Percentiles rank a stretch among this genome's conserved stretches.
Evolutionary conservation across 202 grass and related monocot species (phyloP).

Genomic region (Miscanthus sacchariflorus): DNA sequence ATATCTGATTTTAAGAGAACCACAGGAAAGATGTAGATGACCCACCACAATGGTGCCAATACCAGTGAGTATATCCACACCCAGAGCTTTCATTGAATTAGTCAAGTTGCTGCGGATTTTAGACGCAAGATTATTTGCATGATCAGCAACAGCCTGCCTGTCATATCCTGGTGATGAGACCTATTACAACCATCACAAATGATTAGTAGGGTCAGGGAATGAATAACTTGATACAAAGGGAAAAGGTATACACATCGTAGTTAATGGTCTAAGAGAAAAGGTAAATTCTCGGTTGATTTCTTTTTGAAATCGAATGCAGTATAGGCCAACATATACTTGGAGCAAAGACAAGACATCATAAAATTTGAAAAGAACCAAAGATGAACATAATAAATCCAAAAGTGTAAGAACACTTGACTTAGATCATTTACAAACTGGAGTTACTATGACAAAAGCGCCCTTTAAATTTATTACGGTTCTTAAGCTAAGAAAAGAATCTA

Average conservation of each 20-base stretch:
- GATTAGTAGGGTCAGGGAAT: slow-evolving; percentile 26
- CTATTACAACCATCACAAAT: slow-evolving; percentile 48
- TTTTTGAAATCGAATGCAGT: background rate
- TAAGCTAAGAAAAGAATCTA: too few species aligned
- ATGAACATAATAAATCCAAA: slow-evolving; percentile 27
- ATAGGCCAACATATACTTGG: background rate
- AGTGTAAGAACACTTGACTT: slow-evolving; percentile 6
- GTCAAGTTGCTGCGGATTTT: slow-evolving; percentile 94
- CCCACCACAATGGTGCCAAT: slow-evolving; percentile 82
- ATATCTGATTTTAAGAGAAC: background rate
- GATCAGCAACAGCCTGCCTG: slow-evolving; percentile 88
- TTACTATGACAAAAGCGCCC: slow-evolving; percentile 4
- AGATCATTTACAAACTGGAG: slow-evolving; percentile 19
- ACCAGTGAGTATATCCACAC: slow-evolving; percentile 90
- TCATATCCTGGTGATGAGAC: slow-evolving; percentile 90
- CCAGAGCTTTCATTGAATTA: slow-evolving; percentile 89
- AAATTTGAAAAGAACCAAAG: slow-evolving; percentile 4
- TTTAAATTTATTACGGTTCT: background rate
- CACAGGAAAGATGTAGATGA: slow-evolving; percentile 29
- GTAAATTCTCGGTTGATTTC: background rate
- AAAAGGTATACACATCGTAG: background rate
- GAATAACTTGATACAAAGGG: slow-evolving; percentile 1
- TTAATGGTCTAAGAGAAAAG: slow-evolving; percentile 10
- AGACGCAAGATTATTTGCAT: slow-evolving; percentile 93
- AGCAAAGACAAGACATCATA: background rate